Base-by-base conservation (phyloP, 495 filamentous ascomycete species). In the Lasiosphaeria hispida region DNA sequence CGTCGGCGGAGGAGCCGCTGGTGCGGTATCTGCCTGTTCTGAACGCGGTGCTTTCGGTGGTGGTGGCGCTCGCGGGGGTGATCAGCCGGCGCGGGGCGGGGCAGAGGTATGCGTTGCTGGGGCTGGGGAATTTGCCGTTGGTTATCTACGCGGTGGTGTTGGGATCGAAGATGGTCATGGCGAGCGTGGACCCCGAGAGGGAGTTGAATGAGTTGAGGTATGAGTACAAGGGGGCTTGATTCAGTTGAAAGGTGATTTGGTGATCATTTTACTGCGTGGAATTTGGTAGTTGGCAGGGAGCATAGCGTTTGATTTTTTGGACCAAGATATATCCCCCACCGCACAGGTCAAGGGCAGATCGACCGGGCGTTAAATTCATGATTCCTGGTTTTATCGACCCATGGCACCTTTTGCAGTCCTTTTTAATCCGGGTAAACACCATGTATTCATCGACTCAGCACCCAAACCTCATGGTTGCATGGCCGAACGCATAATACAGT, bases 191-290 rank as follows among this genome's bases (percentile, higher is more conserved):
- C 64, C 76, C 83, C 10, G 77, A 75, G 62, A 59, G 55, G 52
- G 83, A 85, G 62, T 67, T 87, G 57, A 66, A 72, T 18, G 69
- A 63, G 50, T 68, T 84, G 66, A 76, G 68, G 69, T 87, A 87
- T 71, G 74, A 72, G 39, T 84, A 79, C 51, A 86, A 86, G 66
- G 84, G 84, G 17, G 84, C 83, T 50, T 87, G 62, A 76, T 15
- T 15, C 10, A n/a, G n/a, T 11, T 3, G 9, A 39, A 4, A 10
- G 47, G 38, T n/a, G 42, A 11, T 23, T 34, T 48, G 11, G 37
- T 17, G 18, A 7, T 35, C 23, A 2, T 33, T 36, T 38, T n/a
- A 19, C 23, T 19, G 15, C 15, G 8, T 18, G 41, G 7, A 17
- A 5, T 43, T n/a, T 41, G 11, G 14, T 9, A 9, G n/a, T n/a